Percentiles rank a stretch among this genome's conserved stretches.
These are phyloP conservation scores for Pittosporum tobira DNA, from an alignment of 129 eudicot species.

Conservation along the genomic window DNA sequence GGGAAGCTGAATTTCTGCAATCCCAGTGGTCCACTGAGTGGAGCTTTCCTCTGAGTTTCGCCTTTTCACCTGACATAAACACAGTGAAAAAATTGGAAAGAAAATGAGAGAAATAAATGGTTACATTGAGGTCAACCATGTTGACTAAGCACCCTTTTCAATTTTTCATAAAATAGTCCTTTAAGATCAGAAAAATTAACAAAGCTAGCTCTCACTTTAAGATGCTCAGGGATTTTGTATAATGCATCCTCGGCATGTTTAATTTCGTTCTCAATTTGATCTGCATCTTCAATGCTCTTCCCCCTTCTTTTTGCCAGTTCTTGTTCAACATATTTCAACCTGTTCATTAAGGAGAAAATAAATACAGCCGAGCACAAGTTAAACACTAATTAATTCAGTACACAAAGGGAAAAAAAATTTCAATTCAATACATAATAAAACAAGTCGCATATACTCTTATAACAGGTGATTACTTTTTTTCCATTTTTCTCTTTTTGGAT, in stretches of 20 bases:
- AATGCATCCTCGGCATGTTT: constrained; percentile 78
- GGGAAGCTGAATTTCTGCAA: constrained; percentile 97
- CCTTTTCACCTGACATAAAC: constrained; percentile 66
- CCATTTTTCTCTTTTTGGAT: no score
- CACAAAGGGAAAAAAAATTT: neutral
- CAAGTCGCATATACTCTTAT: no score
- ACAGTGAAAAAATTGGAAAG: constrained; percentile 1
- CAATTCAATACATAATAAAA: no score
- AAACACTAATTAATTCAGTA: neutral
- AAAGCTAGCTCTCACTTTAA: constrained; percentile 46
- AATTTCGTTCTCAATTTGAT: constrained; percentile 76
- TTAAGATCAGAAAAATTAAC: neutral
- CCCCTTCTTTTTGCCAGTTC: constrained; percentile 97
- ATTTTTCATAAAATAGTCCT: no score
- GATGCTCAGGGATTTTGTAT: constrained; percentile 90
- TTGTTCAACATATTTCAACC: constrained; percentile 91
- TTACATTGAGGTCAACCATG: no score
- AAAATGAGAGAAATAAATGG: no score
- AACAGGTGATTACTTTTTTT: no score
- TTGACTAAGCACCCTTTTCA: no score
- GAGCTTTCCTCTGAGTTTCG: constrained; percentile 92
- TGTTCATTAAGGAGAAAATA: constrained; percentile 22
- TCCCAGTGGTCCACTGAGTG: constrained; percentile 99
- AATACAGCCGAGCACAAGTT: neutral
- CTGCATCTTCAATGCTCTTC: constrained; percentile 42